Percentiles rank a stretch among this genome's conserved stretches.
phyloP scores from a whole-genome alignment of 192 early-diverging fungal species.

The Pilaira anomala region DNA sequence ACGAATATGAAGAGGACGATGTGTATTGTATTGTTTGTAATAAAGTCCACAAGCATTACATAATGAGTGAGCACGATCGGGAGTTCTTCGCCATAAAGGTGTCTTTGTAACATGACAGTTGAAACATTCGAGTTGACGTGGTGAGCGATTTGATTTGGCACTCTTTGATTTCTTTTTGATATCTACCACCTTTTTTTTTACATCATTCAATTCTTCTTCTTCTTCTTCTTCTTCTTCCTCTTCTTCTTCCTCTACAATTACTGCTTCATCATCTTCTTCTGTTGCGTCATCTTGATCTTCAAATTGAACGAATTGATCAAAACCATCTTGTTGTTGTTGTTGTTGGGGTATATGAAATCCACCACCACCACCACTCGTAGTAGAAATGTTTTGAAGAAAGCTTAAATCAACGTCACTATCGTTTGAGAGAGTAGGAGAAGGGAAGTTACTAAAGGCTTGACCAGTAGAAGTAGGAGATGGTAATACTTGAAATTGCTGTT shows the following conservation, averaged over 20 bases:
- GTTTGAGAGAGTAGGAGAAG: not conserved
- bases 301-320: slow-evolving; percentile 29
- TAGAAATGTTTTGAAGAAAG: too few species aligned
- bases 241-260: too few species aligned
- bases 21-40: slow-evolving; percentile 86
- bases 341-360: too few species aligned
- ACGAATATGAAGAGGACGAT: slow-evolving; percentile 60
- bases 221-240: too few species aligned
- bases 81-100: slow-evolving; percentile 86
- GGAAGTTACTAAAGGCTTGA: slow-evolving; percentile 7
- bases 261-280: too few species aligned
- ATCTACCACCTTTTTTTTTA: not conserved
- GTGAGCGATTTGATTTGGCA: slow-evolving; percentile 34
- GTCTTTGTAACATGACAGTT: slow-evolving; percentile 85
- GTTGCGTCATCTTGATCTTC: slow-evolving; percentile 13
- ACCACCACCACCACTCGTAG: too few species aligned
- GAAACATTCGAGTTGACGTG: slow-evolving; percentile 49
- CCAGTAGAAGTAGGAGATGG: not conserved
- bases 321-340: not conserved
- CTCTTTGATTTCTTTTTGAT: not conserved
- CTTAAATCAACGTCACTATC: too few species aligned
- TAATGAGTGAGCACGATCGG: slow-evolving; percentile 70
- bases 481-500: not conserved
- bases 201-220: too few species aligned
- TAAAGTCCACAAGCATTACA: slow-evolving; percentile 98